Evolutionary conservation across 768 basidiomycete species (phyloP).

Genomic region (Cystobasidium tubakii): DNA sequence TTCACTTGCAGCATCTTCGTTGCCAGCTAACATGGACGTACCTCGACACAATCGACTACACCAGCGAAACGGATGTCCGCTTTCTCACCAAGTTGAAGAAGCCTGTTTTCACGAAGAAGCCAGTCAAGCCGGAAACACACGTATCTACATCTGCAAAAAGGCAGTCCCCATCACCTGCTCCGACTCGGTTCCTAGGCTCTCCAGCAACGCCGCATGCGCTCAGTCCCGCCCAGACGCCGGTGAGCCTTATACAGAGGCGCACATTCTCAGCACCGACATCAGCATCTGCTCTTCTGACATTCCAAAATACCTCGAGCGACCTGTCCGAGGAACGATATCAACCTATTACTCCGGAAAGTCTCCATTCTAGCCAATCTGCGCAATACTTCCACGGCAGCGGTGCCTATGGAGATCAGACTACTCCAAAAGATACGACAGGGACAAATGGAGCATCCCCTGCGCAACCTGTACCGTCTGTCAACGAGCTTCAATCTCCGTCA

Average conservation of each 20-base stretch:
- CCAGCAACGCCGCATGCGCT: not conserved
- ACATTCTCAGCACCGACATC: not conserved
- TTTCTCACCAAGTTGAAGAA: conserved; percentile 36
- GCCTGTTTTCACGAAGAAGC: conserved; percentile 36
- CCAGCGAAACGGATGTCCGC: conserved; percentile 11
- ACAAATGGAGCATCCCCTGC: no score
- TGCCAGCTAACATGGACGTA: no score
- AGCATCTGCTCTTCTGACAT: not conserved
- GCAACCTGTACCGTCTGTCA: no score
- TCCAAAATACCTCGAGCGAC: not conserved
- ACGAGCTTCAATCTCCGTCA: not conserved
- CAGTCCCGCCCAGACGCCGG: not conserved
- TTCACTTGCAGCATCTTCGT: no score
- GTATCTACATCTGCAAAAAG: not conserved
- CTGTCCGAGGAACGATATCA: no score
- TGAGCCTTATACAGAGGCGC: not conserved
- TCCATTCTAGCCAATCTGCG: no score
- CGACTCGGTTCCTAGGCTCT: not conserved
- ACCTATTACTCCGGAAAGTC: no score
- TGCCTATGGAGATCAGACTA: no score
- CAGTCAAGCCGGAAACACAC: not conserved
- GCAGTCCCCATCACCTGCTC: not conserved
- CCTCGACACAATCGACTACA: not conserved
- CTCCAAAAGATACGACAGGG: no score
- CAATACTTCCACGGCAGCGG: no score